Conservation (phyloP, 2,329 filamentous ascomycete species). For the Cryphonectria carpinicola region DNA sequence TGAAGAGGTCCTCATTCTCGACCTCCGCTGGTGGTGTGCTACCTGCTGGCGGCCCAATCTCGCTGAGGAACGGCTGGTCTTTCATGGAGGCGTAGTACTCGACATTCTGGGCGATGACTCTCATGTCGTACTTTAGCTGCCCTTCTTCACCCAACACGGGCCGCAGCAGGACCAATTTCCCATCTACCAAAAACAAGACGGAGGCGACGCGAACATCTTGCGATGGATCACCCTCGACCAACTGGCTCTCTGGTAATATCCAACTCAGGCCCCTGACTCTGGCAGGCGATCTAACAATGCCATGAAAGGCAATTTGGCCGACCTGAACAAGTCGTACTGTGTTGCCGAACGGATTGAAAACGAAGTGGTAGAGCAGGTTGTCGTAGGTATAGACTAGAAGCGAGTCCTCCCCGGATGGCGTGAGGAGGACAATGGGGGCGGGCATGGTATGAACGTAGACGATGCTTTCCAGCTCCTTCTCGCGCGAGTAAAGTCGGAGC, state of each 20-base stretch:
- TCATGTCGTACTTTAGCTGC: slow-evolving; percentile 97
- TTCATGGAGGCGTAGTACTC: slow-evolving; percentile 94
- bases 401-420: slow-evolving; percentile 89
- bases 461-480: slow-evolving; percentile 74
- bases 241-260: slow-evolving; percentile 89
- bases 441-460: slow-evolving; percentile 79
- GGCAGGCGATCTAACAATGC: slow-evolving; percentile 91
- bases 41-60: slow-evolving; percentile 26
- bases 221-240: slow-evolving; percentile 89
- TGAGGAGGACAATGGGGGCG: slow-evolving; percentile 86
- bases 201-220: slow-evolving; percentile 94
- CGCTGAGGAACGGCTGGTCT: slow-evolving; percentile 67
- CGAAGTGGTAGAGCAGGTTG: slow-evolving; percentile 92
- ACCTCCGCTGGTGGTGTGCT: slow-evolving; percentile 40
- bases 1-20: slow-evolving; percentile 62
- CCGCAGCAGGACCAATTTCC: slow-evolving; percentile 89
- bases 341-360: slow-evolving; percentile 75
- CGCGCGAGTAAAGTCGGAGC: slow-evolving; percentile 89
- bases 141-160: slow-evolving; percentile 82
- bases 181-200: slow-evolving; percentile 94
- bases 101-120: slow-evolving; percentile 91
- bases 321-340: slow-evolving; percentile 82
- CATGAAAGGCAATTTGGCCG: slow-evolving; percentile 97
- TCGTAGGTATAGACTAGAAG: slow-evolving; percentile 96
- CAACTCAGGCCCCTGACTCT: slow-evolving; percentile 92